Base-by-base conservation (phyloP, 306 rosid genomes). In the Trichosanthes truncata region DNA sequence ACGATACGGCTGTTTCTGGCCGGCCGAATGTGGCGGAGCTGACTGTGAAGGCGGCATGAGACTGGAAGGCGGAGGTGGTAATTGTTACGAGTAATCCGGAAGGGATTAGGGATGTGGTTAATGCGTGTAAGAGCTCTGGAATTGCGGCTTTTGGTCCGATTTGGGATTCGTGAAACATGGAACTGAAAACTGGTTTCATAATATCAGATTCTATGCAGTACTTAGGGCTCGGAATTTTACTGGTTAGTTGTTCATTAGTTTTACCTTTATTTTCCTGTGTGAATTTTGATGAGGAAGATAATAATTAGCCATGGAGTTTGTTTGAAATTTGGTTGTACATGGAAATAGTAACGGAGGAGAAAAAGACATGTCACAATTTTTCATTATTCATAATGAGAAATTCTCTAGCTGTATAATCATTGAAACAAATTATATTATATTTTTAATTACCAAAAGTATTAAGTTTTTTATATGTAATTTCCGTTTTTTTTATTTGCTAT, bases 71-170 rank as follows among this genome's bases (percentile, higher is more conserved):
- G 74, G 89, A 91, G 80, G 97, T 87, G 33, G 94, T 90, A 21
- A 84, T 88, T 57, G 92, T 88, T 38, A 91, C 97, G 3, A 91
- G 97, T 66, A 91, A 91, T 80, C 97, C 94, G 63, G 84, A 87
- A 81, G 92, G 97, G 21, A 89, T 33, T 77, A 86, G 91, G 79
- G 89, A 90, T 26, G 88, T 91, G 1, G 73, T 90, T 68, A 82
- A 71, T 57, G 90, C 91, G 9, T 91, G 94, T 23, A 86, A 83
- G 45, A 60, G 71, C 23, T 81, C 67, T 15, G 84, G 85, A 81
- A 82, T 85, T 73, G 79, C 89, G 1, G 86, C 90, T 25, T 89
- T 89, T 68, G 92, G 92, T 4, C 92, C 90, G 49, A 85, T 87
- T 2, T 87, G 88, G 91, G 93, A 85, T 74, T 89, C 93, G 6